Base-by-base conservation (phyloP, 192 early-diverging fungal species). In the Lobulomyces angularis region DNA sequence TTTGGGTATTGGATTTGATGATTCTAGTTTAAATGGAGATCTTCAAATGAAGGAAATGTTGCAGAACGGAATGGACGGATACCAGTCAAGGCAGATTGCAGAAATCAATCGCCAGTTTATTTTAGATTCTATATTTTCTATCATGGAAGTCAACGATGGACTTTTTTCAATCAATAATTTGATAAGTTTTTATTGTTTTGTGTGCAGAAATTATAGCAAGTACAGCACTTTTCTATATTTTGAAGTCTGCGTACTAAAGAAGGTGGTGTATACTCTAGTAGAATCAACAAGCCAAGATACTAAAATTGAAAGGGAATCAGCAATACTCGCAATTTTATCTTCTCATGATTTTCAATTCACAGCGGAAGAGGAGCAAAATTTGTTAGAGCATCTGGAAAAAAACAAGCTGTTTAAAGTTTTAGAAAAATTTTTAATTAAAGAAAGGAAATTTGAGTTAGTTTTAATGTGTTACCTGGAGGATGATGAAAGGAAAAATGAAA, bases 31-130 rank as follows among this genome's bases (percentile, higher is more conserved):
- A 18, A 46, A 64, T 24, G 46, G 51, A 5, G 51, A 58, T 14
- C 52, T 73, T 37, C 39, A 46, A 12, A 4, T 60, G 17, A n/a
- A n/a, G n/a, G n/a, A n/a, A n/a, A n/a, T n/a, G n/a, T n/a, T n/a
- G n/a, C n/a, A n/a, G n/a, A n/a, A n/a, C n/a, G n/a, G n/a, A n/a
- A 43, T 43, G 11, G 48, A 56, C 30, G 56, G 49, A 11, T 50
- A 37, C 37, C 31, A 32, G 31, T 12, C 12, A 12, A 12, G 31
- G 12, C 12, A 16, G 31, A 12, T 32, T 16, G 12, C 31, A 12
- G 57, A 35, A 11, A 45, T 73, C 12, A 52, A 48, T 12, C 48
- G 70, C 16, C 65, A 69, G 34, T 54, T 27, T 27, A 57, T 73
- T 28, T 33, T 73, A 28, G 58, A 69, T 48, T 24, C 60, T 5